Evolutionary conservation across 768 basidiomycete genomes (phyloP).

Genomic region (Boletus speciosus): DNA sequence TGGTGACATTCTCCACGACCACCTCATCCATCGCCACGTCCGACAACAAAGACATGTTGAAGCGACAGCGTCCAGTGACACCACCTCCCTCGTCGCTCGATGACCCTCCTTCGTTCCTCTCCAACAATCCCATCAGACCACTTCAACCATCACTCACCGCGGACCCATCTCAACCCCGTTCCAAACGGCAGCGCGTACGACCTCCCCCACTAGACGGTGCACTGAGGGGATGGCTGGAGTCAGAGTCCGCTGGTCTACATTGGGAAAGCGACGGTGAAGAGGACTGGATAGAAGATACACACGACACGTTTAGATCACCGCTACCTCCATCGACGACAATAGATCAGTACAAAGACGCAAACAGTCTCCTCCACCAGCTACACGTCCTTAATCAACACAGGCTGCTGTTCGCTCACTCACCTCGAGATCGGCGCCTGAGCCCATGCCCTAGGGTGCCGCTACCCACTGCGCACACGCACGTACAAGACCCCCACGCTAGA

Average conservation of each 20-base stretch:
- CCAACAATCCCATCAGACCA: slow-evolving; percentile 10
- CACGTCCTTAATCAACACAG: slow-evolving; percentile 69
- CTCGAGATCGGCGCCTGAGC: slow-evolving; percentile 9
- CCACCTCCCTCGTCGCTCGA: slow-evolving; percentile 38
- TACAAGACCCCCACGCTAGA: background rate
- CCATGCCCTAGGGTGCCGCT: background rate
- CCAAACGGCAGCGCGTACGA: slow-evolving; percentile 53
- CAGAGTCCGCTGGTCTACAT: slow-evolving; percentile 6
- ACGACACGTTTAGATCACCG: slow-evolving; percentile 31
- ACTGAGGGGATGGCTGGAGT: slow-evolving; percentile 42
- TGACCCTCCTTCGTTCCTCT: slow-evolving; percentile 22
- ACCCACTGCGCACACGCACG: background rate
- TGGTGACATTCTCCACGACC: background rate
- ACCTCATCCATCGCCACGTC: slow-evolving; percentile 1
- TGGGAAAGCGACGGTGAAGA: slow-evolving; percentile 30
- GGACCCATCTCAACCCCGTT: slow-evolving; percentile 26
- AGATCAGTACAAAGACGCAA: slow-evolving; percentile 55
- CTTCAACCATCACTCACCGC: slow-evolving; percentile 6
- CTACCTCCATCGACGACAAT: slow-evolving; percentile 8
- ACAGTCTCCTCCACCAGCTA: slow-evolving; percentile 65
- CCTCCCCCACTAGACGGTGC: slow-evolving; percentile 54
- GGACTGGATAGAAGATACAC: slow-evolving; percentile 33
- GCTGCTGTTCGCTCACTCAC: slow-evolving; percentile 36
- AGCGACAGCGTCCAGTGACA: slow-evolving; percentile 48
- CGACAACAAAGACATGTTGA: slow-evolving; percentile 41